A percentile compares a stretch with the other conserved stretches of the same genome.
These are phyloP conservation scores for Ceratobasidium sp. DNA, from an alignment of 1,284 basidiomycete genomes.

Conservation along the genomic window DNA sequence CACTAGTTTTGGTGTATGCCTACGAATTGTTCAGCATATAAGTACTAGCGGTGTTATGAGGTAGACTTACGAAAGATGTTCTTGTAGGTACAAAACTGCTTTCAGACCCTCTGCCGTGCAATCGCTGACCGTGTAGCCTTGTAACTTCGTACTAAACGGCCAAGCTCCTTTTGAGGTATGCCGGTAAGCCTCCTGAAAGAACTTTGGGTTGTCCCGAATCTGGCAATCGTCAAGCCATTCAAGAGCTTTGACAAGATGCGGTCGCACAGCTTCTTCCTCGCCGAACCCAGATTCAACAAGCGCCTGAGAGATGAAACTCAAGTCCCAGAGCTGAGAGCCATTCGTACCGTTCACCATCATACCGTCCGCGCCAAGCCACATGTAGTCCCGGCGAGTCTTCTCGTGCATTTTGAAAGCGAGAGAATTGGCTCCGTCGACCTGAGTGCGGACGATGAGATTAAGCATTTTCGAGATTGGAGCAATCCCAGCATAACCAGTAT, in stretches of 20 bases:
- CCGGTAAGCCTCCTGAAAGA: slow-evolving; percentile 76
- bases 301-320: slow-evolving; percentile 91
- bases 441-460: slow-evolving; percentile 80
- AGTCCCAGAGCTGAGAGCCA: slow-evolving; percentile 92
- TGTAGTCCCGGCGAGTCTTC: slow-evolving; percentile 84
- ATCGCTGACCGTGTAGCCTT: slow-evolving; percentile 94
- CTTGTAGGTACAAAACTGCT: slow-evolving; percentile 87
- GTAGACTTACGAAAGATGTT: slow-evolving; percentile 74
- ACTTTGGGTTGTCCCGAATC: slow-evolving; percentile 85
- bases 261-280: slow-evolving; percentile 75
- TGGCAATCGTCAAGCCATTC: slow-evolving; percentile 92
- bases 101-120: slow-evolving; percentile 97
- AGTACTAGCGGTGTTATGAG: too few relatives aligned
- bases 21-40: slow-evolving; percentile 50
- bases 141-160: slow-evolving; percentile 93
- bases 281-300: slow-evolving; percentile 90
- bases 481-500: slow-evolving; percentile 89
- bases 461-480: slow-evolving; percentile 96
- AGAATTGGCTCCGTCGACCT: slow-evolving; percentile 75
- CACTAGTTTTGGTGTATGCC: slow-evolving; percentile 78
- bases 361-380: slow-evolving; percentile 91
- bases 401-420: slow-evolving; percentile 80
- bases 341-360: slow-evolving; percentile 98
- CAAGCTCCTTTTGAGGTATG: slow-evolving; percentile 97
- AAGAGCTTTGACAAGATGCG: slow-evolving; percentile 73